These are phyloP conservation scores for Heracleum sosnowskyi DNA, from an alignment of 129 eudicot species.

Conservation along the genomic window DNA sequence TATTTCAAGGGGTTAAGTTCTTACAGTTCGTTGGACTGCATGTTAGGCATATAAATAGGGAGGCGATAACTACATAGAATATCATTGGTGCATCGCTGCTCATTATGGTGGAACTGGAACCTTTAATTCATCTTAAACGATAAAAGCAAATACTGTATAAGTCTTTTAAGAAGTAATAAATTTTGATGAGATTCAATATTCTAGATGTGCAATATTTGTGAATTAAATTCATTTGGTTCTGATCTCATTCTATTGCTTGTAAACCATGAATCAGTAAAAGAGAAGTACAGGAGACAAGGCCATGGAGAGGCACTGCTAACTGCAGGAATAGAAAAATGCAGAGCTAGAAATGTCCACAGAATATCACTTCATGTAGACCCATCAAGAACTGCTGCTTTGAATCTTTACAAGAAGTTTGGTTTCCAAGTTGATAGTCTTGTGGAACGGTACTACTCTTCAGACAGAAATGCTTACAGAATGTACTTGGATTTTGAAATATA, in stretches of 20 bases:
- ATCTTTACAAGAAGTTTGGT: slow-evolving; percentile 87
- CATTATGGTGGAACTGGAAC: not conserved
- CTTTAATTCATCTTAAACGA: not conserved
- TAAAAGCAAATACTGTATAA: not conserved
- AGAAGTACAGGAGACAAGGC: slow-evolving; percentile 64
- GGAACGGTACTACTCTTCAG: slow-evolving; percentile 58
- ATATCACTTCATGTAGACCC: slow-evolving; percentile 95
- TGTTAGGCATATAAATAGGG: not conserved
- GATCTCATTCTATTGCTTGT: slow-evolving; percentile 5
- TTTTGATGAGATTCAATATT: not conserved
- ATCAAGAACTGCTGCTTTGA: slow-evolving; percentile 62
- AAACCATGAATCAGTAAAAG: slow-evolving; percentile 48
- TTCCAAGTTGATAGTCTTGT: slow-evolving; percentile 66
- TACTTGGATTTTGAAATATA: slow-evolving; percentile 52
- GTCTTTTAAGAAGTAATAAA: not conserved
- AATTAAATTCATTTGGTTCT: not conserved
- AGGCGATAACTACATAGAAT: not conserved
- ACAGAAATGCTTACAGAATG: slow-evolving; percentile 95
- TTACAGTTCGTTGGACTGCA: not conserved
- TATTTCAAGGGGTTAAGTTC: not conserved
- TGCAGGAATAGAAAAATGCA: slow-evolving; percentile 81
- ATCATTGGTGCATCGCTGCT: not conserved
- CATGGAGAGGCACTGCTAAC: slow-evolving; percentile 73
- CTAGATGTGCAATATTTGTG: not conserved
- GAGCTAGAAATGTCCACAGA: slow-evolving; percentile 53